These are phyloP conservation scores for sweet orange (Citrus sinensis) DNA, from an alignment of 345 rosid genomes.

Conservation along the genomic window DVS_A1.0 CM039168.1:28381001-28381500, in stretches of 20 bases:
- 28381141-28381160: neutral
- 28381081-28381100: slow-evolving; percentile 9
- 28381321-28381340: neutral
- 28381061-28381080: slow-evolving; percentile 98
- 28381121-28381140: neutral
- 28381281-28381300: neutral
- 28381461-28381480: slow-evolving; percentile 61
- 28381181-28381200: slow-evolving; percentile 5
- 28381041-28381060: slow-evolving; percentile 60
- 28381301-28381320: neutral
- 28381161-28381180: neutral
- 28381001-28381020: slow-evolving; percentile 53
- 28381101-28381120: neutral
- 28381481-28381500: slow-evolving; percentile 93
- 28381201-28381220: neutral
- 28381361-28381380: neutral
- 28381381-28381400: neutral
- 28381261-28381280: neutral
- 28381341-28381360: neutral
- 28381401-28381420: slow-evolving; percentile 44
- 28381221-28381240: neutral
- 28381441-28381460: slow-evolving; percentile 64
- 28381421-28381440: slow-evolving; percentile 98
- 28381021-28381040: slow-evolving; percentile 33
- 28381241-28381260: neutral